phyloP scores from a whole-genome alignment of 768 basidiomycete species.

The Crucibulum laeve region DNA sequence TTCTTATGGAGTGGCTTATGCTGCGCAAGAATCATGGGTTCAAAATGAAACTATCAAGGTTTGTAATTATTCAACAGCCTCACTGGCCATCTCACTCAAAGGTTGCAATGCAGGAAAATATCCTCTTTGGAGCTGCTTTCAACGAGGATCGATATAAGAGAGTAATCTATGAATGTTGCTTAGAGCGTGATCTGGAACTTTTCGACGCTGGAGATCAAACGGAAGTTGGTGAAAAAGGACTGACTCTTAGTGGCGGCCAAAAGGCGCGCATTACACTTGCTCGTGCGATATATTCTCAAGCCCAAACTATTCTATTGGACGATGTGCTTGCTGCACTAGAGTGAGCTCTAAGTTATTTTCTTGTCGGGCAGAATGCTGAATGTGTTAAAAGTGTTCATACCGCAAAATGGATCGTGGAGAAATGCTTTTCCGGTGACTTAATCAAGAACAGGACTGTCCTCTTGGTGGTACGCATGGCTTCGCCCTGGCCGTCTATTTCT shows the following conservation, averaged over 20 bases:
- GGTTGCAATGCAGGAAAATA: slow-evolving; percentile 45
- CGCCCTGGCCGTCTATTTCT: not conserved
- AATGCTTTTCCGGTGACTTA: slow-evolving; percentile 76
- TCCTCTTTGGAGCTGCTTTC: slow-evolving; percentile 70
- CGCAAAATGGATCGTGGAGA: slow-evolving; percentile 72
- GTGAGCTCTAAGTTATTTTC: slow-evolving; percentile 14
- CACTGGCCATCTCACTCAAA: not conserved
- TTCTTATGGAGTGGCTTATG: not conserved
- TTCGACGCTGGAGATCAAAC: slow-evolving; percentile 63
- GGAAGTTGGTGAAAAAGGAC: slow-evolving; percentile 67
- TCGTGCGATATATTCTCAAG: slow-evolving; percentile 41
- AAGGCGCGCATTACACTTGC: slow-evolving; percentile 41
- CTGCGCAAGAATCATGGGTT: slow-evolving; percentile 4
- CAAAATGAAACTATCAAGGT: slow-evolving; percentile 11
- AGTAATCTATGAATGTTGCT: slow-evolving; percentile 65
- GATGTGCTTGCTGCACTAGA: slow-evolving; percentile 68
- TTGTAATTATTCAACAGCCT: not conserved
- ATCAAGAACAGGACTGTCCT: slow-evolving; percentile 75
- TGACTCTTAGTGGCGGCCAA: slow-evolving; percentile 31
- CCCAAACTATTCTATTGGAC: slow-evolving; percentile 63
- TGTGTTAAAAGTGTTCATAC: slow-evolving; percentile 51
- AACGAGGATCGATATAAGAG: slow-evolving; percentile 74
- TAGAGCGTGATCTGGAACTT: slow-evolving; percentile 66
- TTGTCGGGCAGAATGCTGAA: not conserved
- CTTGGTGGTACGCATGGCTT: slow-evolving; percentile 49